These are phyloP conservation scores for Diddensiella caesifluorescens DNA, from an alignment of 805 yeast species.

Conservation along the genomic window DNA sequence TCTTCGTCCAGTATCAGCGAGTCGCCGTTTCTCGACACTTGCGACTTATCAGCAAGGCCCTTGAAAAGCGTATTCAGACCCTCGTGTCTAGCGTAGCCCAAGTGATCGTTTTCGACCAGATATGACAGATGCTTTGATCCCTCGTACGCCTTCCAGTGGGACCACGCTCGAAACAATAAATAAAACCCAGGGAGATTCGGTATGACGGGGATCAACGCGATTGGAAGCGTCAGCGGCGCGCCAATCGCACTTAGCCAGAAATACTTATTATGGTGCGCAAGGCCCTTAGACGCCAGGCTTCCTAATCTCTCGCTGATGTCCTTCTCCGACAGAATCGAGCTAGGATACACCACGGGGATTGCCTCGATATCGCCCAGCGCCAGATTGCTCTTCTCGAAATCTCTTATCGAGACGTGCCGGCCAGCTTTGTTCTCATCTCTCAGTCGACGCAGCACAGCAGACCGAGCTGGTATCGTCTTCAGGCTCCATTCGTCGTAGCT, in stretches of 20 bases:
- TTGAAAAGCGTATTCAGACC: conserved; percentile 10
- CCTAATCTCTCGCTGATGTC: conserved; percentile 38
- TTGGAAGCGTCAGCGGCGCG: conserved; percentile 74
- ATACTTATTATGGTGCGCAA: conserved; percentile 50
- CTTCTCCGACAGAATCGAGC: conserved; percentile 30
- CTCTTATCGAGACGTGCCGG: conserved; percentile 19
- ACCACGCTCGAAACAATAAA: conserved; percentile 71
- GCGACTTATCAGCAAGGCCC: background rate
- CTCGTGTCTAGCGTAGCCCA: conserved; percentile 23
- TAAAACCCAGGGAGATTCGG: conserved; percentile 94
- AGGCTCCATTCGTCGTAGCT: conserved; percentile 80
- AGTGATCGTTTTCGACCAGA: conserved; percentile 44
- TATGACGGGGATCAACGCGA: conserved; percentile 74
- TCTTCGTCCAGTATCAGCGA: conserved; percentile 38
- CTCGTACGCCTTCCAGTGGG: conserved; percentile 70
- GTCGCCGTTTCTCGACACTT: conserved; percentile 1
- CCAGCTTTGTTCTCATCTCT: conserved; percentile 29
- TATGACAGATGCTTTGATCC: conserved; percentile 67
- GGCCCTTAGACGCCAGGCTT: conserved; percentile 40
- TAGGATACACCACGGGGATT: conserved; percentile 45
- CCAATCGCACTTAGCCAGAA: conserved; percentile 50
- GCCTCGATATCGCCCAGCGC: conserved; percentile 25
- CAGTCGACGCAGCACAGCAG: conserved; percentile 49
- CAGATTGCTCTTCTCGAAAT: conserved; percentile 19
- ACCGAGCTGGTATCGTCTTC: conserved; percentile 67